phyloP scores from a whole-genome alignment of 352 stramenopile genomes.

The Phytophthora uliginosa region DNA sequence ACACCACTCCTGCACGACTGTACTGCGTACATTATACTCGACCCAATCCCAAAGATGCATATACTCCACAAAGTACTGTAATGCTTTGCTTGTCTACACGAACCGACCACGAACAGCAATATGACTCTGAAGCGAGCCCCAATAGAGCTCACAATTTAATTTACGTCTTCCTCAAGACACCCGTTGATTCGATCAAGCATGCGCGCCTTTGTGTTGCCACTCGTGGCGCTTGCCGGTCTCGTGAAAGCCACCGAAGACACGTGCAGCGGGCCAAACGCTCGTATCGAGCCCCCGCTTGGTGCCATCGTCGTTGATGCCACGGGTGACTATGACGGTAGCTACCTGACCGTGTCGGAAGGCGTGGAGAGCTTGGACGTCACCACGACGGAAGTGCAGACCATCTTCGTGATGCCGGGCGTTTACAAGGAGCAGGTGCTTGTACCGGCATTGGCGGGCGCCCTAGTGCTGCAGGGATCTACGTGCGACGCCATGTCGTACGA shows the following conservation, averaged over 20 bases:
- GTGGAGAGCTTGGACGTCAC: constrained; percentile 8
- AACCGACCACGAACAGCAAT: neutral
- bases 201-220: constrained; percentile 5
- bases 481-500: constrained; percentile 26
- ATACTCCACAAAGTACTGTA: neutral
- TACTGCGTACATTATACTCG: neutral
- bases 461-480: constrained; percentile 26
- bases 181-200: neutral
- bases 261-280: constrained; percentile 16
- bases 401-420: constrained; percentile 27
- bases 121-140: neutral
- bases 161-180: neutral
- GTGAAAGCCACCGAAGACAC: neutral
- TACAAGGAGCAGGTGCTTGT: constrained; percentile 28
- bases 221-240: constrained; percentile 14
- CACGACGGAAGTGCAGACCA: constrained; percentile 17
- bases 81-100: neutral
- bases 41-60: neutral
- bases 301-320: constrained; percentile 26
- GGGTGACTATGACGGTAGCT: constrained; percentile 25
- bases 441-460: constrained; percentile 4
- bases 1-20: neutral
- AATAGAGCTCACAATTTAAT: neutral
- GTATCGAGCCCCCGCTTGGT: constrained; percentile 9
- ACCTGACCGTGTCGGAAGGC: constrained; percentile 13